Conservation (phyloP, 208 protist genomes). For the Naegleria fowleri region DNA sequence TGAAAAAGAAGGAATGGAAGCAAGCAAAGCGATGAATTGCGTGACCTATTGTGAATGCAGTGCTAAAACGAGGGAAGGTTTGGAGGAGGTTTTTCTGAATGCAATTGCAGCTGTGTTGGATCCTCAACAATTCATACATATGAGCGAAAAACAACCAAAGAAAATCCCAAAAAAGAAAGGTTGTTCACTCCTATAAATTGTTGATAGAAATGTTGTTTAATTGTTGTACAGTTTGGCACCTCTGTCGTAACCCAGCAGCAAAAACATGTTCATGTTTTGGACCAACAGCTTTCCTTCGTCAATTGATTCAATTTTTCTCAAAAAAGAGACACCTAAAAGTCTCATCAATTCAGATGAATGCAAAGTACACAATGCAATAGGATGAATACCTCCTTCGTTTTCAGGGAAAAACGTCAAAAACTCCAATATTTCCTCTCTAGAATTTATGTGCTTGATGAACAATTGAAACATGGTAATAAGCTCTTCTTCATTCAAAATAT, state of each 20-base stretch:
- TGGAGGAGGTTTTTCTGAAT: slow-evolving; percentile 63
- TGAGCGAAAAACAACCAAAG: too few species aligned
- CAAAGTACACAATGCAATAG: background rate
- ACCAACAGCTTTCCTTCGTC: slow-evolving; percentile 1
- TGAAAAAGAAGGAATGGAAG: background rate
- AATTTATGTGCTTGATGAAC: background rate
- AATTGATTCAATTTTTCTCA: background rate
- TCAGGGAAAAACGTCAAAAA: slow-evolving; percentile 14
- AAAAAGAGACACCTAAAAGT: background rate
- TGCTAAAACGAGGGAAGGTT: slow-evolving; percentile 56
- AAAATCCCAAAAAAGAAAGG: too few species aligned
- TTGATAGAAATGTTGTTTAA: too few species aligned
- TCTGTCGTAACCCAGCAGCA: background rate
- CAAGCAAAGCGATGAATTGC: background rate
- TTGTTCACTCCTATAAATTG: too few species aligned
- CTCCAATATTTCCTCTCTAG: background rate
- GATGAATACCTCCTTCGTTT: background rate
- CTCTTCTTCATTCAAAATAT: background rate
- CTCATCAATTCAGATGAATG: background rate
- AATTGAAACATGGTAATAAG: background rate
- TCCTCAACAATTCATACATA: background rate
- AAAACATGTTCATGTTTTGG: background rate
- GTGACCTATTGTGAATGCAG: slow-evolving; percentile 45
- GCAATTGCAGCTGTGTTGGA: background rate
- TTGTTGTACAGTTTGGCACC: background rate